Evolutionary conservation across 345 rosid species (phyloP), one percentile per base, ranked within the genome.

Genomic region (Tarenaya hassleriana): DNA sequence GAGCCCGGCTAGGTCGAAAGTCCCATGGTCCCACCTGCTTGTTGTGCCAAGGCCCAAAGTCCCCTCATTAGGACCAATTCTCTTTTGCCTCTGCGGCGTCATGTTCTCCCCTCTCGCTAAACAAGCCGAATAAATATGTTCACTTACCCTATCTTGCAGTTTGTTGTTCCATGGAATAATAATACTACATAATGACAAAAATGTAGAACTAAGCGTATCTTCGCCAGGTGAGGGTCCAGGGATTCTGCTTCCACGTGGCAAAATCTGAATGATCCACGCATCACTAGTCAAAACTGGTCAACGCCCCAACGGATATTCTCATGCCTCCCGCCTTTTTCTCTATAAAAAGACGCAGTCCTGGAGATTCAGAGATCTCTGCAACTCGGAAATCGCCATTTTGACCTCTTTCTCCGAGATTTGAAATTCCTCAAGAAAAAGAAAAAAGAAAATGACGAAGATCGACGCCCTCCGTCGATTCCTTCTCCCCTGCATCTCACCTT

Each of bases 21-120:
- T n/a, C n/a, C n/a, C n/a, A n/a, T n/a, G n/a, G 90, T 81, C 46
- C 75, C 94, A 9, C 83, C 84, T 0, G 41, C 69, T 39, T 89
- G 94, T 52, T 89, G 95, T 72, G 53, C 83, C 24, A 89, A 78
- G 0, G 81, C 71, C n/a, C n/a, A n/a, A n/a, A n/a, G n/a, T 24
- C 81, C 81, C 7, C 64, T 89, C 48, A 71, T 86, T 41, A 73
- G 56, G 57, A 66, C 88, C n/a, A 61, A 85, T 5, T 94, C 97
- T 0, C 80, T 61, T 61, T 89, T n/a, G 97, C 41, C 81, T 86
- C 1, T 83, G 94, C 48, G 84, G 94, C 7, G 84, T 81, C 16
- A 42, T 86, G 43, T 54, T 89, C 55, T 89, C 97, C 8, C 95
- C 95, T 20, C 35, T 79, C 72, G 86, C 97, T 10, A 86, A 78